phyloP scores from a whole-genome alignment of 352 stramenopile genomes.

The Phytopythium ostracodes region DNA sequence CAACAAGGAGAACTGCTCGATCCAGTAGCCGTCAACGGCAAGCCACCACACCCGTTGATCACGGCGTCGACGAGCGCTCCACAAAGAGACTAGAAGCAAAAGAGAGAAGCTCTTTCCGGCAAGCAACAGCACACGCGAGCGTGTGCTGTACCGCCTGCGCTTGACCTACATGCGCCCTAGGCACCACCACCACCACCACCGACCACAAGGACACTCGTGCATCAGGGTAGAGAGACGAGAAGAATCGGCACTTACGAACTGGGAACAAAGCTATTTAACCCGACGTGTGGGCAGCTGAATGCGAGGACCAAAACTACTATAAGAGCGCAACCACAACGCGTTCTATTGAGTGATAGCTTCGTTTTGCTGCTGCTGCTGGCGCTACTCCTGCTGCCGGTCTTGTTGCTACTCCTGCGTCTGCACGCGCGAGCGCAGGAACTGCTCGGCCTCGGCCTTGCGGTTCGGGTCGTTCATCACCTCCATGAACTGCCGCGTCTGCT shows the following conservation, averaged over 20 bases:
- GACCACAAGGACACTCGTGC: background rate
- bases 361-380: background rate
- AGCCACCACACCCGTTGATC: background rate
- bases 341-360: background rate
- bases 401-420: constrained; percentile 10
- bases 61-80: constrained; percentile 1
- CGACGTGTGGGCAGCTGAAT: background rate
- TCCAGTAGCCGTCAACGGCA: constrained; percentile 34
- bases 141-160: constrained; percentile 6
- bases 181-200: constrained; percentile 2
- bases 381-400: constrained; percentile 2
- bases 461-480: constrained; percentile 81
- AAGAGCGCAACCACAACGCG: background rate
- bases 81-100: constrained; percentile 17
- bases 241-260: background rate
- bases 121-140: constrained; percentile 3
- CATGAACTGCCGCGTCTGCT: constrained; percentile 78
- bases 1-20: constrained; percentile 81
- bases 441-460: constrained; percentile 61
- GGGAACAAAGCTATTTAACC: constrained; percentile 6
- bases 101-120: constrained; percentile 23
- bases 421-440: constrained; percentile 71
- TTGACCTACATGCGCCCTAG: background rate
- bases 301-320: background rate
- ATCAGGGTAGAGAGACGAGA: background rate